Percentiles rank a stretch among this genome's conserved stretches.
Conservation (phyloP, 805 yeast species). For the Clavispora santaluciae region DNA sequence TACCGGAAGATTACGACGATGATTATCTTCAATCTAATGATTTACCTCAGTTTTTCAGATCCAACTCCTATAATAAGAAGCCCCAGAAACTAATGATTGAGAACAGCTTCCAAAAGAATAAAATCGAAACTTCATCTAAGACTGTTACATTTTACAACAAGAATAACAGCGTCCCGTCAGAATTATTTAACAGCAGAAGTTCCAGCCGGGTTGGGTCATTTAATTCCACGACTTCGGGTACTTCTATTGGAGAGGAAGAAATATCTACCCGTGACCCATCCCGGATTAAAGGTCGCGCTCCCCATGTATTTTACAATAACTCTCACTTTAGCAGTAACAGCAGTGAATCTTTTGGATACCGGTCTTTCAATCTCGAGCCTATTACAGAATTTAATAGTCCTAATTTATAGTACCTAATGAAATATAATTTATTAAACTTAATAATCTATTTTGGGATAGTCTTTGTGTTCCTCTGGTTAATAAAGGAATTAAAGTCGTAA, state of each 20-base stretch:
- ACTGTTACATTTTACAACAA: slow-evolving; percentile 39
- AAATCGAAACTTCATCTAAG: slow-evolving; percentile 32
- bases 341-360: slow-evolving; percentile 9
- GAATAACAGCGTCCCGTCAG: slow-evolving; percentile 14
- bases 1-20: slow-evolving; percentile 38
- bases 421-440: background rate
- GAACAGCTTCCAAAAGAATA: slow-evolving; percentile 22
- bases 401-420: background rate
- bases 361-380: slow-evolving; percentile 15
- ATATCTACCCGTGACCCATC: slow-evolving; percentile 8
- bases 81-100: slow-evolving; percentile 28
- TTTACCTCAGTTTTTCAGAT: slow-evolving; percentile 19
- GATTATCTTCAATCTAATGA: slow-evolving; percentile 18
- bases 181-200: slow-evolving; percentile 15
- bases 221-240: slow-evolving; percentile 25
- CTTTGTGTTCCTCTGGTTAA: slow-evolving; percentile 20
- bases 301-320: background rate
- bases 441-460: background rate
- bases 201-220: slow-evolving; percentile 27
- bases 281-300: background rate
- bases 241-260: slow-evolving; percentile 20
- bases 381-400: slow-evolving; percentile 20
- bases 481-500: slow-evolving; percentile 36
- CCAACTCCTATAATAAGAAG: slow-evolving; percentile 36
- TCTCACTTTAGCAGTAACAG: slow-evolving; percentile 5